These are phyloP conservation scores for Moricandia moricandioides DNA, from an alignment of 345 rosid genomes.

Conservation along the genomic window DNA sequence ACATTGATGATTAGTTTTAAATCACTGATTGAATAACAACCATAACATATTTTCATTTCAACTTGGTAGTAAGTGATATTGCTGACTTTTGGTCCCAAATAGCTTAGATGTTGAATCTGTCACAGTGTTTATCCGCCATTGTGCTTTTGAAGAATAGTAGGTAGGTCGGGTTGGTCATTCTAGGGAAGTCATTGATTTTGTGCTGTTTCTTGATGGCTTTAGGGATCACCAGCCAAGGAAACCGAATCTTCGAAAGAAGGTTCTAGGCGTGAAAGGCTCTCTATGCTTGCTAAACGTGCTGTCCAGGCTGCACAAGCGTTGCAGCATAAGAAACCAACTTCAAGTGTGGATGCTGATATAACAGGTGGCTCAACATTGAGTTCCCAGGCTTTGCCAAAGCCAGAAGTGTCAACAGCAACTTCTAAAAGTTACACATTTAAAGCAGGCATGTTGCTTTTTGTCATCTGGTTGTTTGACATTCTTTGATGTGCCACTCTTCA, in stretches of 20 bases:
- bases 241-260: conserved; percentile 66
- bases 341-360: conserved; percentile 93
- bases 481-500: conserved; percentile 16
- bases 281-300: conserved; percentile 57
- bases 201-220: conserved; percentile 31
- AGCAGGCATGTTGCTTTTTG: conserved; percentile 52
- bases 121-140: not conserved
- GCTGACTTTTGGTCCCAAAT: not conserved
- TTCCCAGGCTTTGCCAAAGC: conserved; percentile 77
- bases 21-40: no score
- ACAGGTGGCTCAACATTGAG: conserved; percentile 76
- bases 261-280: conserved; percentile 64
- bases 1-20: no score
- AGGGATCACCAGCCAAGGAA: conserved; percentile 73
- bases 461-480: conserved; percentile 4
- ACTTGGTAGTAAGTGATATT: not conserved
- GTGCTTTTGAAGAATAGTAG: conserved; percentile 4
- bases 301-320: conserved; percentile 51
- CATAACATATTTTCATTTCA: not conserved
- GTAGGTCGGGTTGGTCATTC: conserved; percentile 10
- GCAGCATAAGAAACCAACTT: conserved; percentile 79
- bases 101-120: conserved; percentile 2
- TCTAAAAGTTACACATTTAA: conserved; percentile 78
- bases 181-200: conserved; percentile 7
- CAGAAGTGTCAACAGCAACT: conserved; percentile 89